Conservation (phyloP, 768 basidiomycete species). For the Auricularia heimuer region DNA sequence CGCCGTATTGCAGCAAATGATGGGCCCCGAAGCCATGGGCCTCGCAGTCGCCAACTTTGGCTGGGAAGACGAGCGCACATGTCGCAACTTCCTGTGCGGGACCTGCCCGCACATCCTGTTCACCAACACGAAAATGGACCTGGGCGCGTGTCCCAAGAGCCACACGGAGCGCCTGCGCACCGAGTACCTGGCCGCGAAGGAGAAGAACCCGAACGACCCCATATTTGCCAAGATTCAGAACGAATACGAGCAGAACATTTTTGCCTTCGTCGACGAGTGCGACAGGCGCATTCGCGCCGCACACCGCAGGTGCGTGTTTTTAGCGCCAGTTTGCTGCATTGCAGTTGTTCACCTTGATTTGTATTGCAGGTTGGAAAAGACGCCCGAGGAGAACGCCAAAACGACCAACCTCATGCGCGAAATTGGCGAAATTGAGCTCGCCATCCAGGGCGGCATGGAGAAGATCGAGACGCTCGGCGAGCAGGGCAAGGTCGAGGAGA, state of each 20-base stretch:
- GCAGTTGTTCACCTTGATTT: no score
- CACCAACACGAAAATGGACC: slow-evolving; percentile 99
- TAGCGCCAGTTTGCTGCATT: no score
- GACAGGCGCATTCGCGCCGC: slow-evolving; percentile 91
- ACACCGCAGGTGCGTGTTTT: slow-evolving; percentile 39
- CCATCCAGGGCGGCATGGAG: slow-evolving; percentile 96
- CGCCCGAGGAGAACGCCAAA: slow-evolving; percentile 98
- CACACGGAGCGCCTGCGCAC: slow-evolving; percentile 91
- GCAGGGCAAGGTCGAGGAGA: slow-evolving; percentile 98
- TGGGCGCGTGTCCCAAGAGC: slow-evolving; percentile 93
- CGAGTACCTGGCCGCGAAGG: slow-evolving; percentile 74
- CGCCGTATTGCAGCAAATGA: slow-evolving; percentile 74
- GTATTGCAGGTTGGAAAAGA: slow-evolving; percentile 76
- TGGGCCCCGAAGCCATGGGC: slow-evolving; percentile 99
- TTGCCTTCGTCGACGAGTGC: slow-evolving; percentile 95
- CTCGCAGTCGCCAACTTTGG: slow-evolving; percentile 84
- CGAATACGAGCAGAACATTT: slow-evolving; percentile 94
- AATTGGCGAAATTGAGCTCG: slow-evolving; percentile 98
- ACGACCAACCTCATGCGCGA: slow-evolving; percentile 98
- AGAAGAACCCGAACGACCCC: slow-evolving; percentile 68
- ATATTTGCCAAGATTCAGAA: slow-evolving; percentile 80
- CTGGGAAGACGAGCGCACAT: slow-evolving; percentile 96
- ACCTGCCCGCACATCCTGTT: slow-evolving; percentile 98
- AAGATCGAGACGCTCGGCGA: slow-evolving; percentile 96
- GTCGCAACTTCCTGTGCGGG: slow-evolving; percentile 94